phyloP scores from a whole-genome alignment of 352 stramenopile genomes.

The Globisporangium nagaii region DNA sequence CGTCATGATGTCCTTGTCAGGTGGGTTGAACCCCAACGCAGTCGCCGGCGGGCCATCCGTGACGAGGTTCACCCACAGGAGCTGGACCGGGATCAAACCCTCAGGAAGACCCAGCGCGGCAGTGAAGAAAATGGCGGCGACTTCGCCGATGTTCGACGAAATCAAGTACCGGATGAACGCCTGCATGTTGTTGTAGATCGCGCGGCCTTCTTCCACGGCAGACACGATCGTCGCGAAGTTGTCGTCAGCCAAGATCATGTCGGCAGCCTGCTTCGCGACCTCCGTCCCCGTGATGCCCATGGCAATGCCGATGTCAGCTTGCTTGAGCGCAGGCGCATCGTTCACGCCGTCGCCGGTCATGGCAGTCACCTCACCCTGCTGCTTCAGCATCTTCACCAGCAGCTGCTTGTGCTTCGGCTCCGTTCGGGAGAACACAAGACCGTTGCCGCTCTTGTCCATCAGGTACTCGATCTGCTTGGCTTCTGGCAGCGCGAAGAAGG shows the following conservation, averaged over 20 bases:
- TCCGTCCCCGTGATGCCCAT: slow-evolving; percentile 98
- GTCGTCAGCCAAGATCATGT: slow-evolving; percentile 98
- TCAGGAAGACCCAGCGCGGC: slow-evolving; percentile 95
- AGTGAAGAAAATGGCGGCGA: slow-evolving; percentile 98
- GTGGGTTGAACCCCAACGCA: slow-evolving; percentile 98
- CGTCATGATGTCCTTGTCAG: slow-evolving; percentile 97
- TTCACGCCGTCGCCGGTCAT: slow-evolving; percentile 99
- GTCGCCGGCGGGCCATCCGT: slow-evolving; percentile 98
- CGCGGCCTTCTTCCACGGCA: slow-evolving; percentile 79
- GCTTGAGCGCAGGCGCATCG: slow-evolving; percentile 97
- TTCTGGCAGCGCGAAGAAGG: slow-evolving; percentile 93
- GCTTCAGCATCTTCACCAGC: slow-evolving; percentile 94
- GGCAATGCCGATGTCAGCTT: slow-evolving; percentile 97
- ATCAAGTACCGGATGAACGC: slow-evolving; percentile 99
- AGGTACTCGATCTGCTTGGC: slow-evolving; percentile 90
- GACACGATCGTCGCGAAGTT: slow-evolving; percentile 99
- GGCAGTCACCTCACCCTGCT: slow-evolving; percentile 90
- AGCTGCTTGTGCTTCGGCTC: slow-evolving; percentile 98
- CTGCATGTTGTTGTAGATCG: slow-evolving; percentile 97
- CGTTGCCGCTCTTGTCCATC: slow-evolving; percentile 75
- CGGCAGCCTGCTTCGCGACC: slow-evolving; percentile 96
- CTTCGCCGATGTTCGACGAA: slow-evolving; percentile 98
- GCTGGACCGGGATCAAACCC: slow-evolving; percentile 96
- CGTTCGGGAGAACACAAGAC: slow-evolving; percentile 96
- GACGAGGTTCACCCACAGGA: slow-evolving; percentile 99